Percentiles rank a stretch among this genome's conserved stretches.
phyloP scores from a whole-genome alignment of 2,329 filamentous ascomycete species.

The Zarea fungicola region DNA sequence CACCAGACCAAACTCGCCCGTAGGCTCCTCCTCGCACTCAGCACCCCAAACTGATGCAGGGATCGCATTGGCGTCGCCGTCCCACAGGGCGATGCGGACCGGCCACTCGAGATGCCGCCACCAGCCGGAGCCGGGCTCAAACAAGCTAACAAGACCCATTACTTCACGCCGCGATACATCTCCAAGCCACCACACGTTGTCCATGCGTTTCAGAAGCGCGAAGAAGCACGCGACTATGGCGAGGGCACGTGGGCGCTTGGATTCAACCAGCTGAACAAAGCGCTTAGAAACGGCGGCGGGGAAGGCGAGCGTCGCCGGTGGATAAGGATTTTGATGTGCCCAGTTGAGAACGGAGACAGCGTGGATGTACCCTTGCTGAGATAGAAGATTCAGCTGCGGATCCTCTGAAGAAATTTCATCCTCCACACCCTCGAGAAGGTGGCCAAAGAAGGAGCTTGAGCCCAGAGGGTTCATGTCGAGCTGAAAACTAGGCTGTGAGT shows the following conservation, averaged over 20 bases:
- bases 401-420: constrained; percentile 44
- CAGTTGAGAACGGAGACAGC: constrained; percentile 62
- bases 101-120: constrained; percentile 59
- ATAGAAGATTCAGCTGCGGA: constrained; percentile 24
- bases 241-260: constrained; percentile 55
- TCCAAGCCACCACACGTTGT: constrained; percentile 64
- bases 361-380: constrained; percentile 54
- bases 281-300: constrained; percentile 59
- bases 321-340: constrained; percentile 56
- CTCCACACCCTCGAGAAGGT: constrained; percentile 52
- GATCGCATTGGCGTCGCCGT: constrained; percentile 41
- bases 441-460: constrained; percentile 53
- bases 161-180: constrained; percentile 63
- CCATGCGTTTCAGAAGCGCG: constrained; percentile 56
- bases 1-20: constrained; percentile 29
- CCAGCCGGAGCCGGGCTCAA: constrained; percentile 54
- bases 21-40: constrained; percentile 40
- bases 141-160: constrained; percentile 55
- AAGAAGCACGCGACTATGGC: constrained; percentile 63
- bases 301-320: constrained; percentile 55
- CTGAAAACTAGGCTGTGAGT: constrained; percentile 57
- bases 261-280: constrained; percentile 55
- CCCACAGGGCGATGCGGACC: constrained; percentile 53
- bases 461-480: constrained; percentile 51
- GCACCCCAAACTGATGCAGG: constrained; percentile 54